Percentiles rank a stretch among this genome's conserved stretches.
phyloP scores from a whole-genome alignment of 2,329 filamentous ascomycete species.

The Aspergillus uvarum region DNA sequence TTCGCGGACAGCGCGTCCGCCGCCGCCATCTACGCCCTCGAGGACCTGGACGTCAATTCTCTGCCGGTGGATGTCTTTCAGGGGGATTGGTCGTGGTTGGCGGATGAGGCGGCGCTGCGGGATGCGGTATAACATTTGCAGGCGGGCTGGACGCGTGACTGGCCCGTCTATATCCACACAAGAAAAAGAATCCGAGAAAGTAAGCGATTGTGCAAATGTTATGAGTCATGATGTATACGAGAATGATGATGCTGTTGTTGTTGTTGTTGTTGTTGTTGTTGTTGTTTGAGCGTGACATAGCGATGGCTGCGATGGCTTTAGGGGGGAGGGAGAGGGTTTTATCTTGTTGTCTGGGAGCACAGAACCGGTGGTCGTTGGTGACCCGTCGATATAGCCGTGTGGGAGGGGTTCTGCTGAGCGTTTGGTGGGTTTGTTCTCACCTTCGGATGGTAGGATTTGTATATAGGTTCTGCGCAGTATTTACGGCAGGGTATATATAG shows the following conservation, averaged over 20 bases:
- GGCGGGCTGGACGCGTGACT: neutral
- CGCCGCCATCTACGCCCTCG: slow-evolving; percentile 3
- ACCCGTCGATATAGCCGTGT: too few relatives aligned
- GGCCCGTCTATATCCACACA: neutral
- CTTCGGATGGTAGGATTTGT: too few relatives aligned
- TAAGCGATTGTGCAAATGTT: neutral
- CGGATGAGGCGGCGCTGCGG: slow-evolving; percentile 9
- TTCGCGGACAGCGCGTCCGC: neutral
- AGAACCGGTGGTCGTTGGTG: neutral
- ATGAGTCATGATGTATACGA: neutral
- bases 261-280: neutral
- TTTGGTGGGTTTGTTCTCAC: too few relatives aligned
- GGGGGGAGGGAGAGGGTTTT: too few relatives aligned
- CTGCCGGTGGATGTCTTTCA: slow-evolving; percentile 9
- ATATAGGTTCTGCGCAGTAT: too few relatives aligned
- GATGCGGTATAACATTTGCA: slow-evolving; percentile 2
- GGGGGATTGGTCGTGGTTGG: slow-evolving; percentile 12
- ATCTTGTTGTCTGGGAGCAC: neutral
- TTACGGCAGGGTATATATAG: too few relatives aligned
- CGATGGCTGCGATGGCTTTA: too few relatives aligned
- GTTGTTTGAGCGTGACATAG: too few relatives aligned
- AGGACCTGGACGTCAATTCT: slow-evolving; percentile 6
- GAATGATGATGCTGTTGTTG: neutral
- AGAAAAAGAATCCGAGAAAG: too few relatives aligned
- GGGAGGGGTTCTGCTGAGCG: too few relatives aligned